These are phyloP conservation scores for Sechiopsis laciniata DNA, from an alignment of 306 rosid species.

Conservation along the genomic window DNA sequence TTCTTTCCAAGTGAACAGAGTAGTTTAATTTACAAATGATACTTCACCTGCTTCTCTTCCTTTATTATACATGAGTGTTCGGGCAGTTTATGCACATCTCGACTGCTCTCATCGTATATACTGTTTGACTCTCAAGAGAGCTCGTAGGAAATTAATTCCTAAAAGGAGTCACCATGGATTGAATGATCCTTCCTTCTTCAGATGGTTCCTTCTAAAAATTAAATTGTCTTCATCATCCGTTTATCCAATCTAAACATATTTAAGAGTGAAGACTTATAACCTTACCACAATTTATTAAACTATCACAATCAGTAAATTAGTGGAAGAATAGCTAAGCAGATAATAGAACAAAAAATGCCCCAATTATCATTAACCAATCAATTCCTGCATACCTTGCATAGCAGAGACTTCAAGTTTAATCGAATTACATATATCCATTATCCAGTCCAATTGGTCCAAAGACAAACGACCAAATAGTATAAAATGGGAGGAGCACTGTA, in stretches of 20 bases:
- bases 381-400: neutral
- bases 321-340: neutral
- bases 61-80: no score
- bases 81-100: no score
- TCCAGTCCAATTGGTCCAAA: conserved; percentile 13
- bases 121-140: no score
- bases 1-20: neutral
- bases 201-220: neutral
- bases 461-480: conserved; percentile 4
- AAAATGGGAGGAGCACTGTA: conserved; percentile 19
- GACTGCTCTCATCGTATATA: no score
- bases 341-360: neutral
- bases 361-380: neutral
- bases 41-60: no score
- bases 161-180: no score
- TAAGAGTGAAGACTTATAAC: neutral
- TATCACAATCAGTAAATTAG: no score
- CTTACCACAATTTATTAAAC: no score
- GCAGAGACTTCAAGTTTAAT: conserved; percentile 9
- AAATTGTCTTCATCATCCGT: neutral
- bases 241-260: neutral
- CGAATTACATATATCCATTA: neutral
- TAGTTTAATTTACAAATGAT: neutral
- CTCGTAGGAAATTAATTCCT: no score
- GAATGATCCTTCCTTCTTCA: neutral